Evolutionary conservation across 1,284 basidiomycete species (phyloP), one percentile per base, ranked within the genome.

Genomic region (Coniferiporia weirii): DNA sequence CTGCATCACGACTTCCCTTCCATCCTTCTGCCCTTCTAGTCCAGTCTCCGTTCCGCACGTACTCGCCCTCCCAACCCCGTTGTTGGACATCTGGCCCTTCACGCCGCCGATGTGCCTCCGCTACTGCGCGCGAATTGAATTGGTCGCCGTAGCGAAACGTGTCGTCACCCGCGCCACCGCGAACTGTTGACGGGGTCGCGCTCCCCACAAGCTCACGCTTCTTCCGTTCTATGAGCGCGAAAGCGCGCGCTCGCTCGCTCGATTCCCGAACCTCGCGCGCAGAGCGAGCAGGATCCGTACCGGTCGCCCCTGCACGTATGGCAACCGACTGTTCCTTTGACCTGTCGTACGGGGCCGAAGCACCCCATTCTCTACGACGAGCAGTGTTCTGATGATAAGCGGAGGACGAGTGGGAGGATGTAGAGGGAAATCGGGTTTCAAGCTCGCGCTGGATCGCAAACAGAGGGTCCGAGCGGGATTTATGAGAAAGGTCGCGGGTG

Each of bases 361-460:
- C 71, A 52, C 46, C 63, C 64, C 19, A 63, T 60, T 12, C 57
- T 50, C 22, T 59, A n/a, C 44, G 66, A 45, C 46, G 67, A 48
- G 52, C 57, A 10, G 51, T 48, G 34, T 61, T 63, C 8, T 27
- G 48, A 36, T 19, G 60, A 46, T 0, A 49, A 15, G 63, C 59
- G 1, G 66, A 38, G n/a, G 59, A 53, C 1, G 52, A 51, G 13
- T 63, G 59, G 1, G 66, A 34, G 19, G 60, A 52, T 1, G 52
- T 44, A 36, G 69, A 66, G 63, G 40, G 69, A 27, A 44, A 66
- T 1, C 75, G 75, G 5, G 78, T 71, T 2, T 79, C 76, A 3
- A 90, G 77, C 63, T 85, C 80, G 49, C 80, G 76, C n/a, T 83
- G 84, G 64, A 91, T 90, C 8, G 83, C 82, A 2, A 86, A 84